Base-by-base conservation (phyloP, 176 grass and related monocot genomes). In the Pontederia crassipes region DNA sequence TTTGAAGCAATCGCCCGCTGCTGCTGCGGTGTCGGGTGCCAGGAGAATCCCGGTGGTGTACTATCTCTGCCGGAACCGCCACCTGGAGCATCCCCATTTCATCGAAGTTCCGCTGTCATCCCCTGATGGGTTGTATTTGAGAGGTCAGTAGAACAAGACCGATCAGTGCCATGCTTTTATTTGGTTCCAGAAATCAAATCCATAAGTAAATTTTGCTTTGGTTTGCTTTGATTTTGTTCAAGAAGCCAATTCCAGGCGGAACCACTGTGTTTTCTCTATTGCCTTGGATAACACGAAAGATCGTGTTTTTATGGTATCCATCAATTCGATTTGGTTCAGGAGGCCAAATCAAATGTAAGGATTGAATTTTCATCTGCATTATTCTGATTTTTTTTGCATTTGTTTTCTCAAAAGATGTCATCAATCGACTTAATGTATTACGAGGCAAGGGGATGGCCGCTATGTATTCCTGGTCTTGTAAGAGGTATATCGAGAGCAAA, bases 61-160 rank as follows among this genome's bases (percentile, higher is more conserved):
- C 72, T 98, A 98, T 67, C 82, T 98, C 74, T 88, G 80, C n/a
- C 84, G 93, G 70, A 98, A 89, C 70, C 84, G 93, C 7, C 88
- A 85, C 64, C 79, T 98, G 50, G 93, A 98, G 88, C 93, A 98
- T 74, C 93, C 93, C 35, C 93, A 98, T 83, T 98, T 98, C 84
- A 83, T 98, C 65, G 81, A 98, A 78, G 84, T 98, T 52, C 88
- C 84, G 20, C 40, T 85, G 27, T 54, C 84, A 59, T 89, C 84
- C 32, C 49, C 79, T 17, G 81, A 90, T 20, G 83, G 83, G 59
- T 74, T 96, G 57, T 88, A 80, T 50, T 78, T 96, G 20, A 82
- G 86, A 85, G 92, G 92, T 96, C 61, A 65, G 65, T 76, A 16
- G 7, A 15, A 12, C 26, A 17, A 17, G 16, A 17, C 40, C 32